These are phyloP conservation scores for Dioscorea zingiberensis DNA, from an alignment of 106 monocot genomes.

Conservation along the genomic window DNA sequence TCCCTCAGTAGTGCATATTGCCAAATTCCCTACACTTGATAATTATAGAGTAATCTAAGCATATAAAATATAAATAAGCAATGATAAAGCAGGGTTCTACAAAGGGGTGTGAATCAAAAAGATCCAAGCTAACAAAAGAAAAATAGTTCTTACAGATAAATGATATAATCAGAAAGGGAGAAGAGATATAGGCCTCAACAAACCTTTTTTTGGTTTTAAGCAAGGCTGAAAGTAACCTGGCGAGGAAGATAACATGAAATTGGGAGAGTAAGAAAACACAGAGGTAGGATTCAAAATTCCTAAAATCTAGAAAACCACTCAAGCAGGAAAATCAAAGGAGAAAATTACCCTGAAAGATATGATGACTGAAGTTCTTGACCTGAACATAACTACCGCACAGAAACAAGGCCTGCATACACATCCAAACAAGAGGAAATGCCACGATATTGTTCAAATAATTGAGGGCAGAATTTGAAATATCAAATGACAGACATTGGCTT, in stretches of 20 bases:
- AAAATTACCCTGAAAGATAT: conserved; percentile 39
- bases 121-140: not conserved
- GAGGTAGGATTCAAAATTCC: not conserved
- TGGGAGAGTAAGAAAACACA: not conserved
- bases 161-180: not conserved
- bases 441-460: too few species aligned
- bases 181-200: not conserved
- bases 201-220: conserved; percentile 28
- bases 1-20: conserved; percentile 28
- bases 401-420: conserved; percentile 25
- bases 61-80: not conserved
- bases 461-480: too few species aligned
- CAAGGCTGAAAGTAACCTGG: conserved; percentile 24
- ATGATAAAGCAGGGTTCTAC: not conserved
- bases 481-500: too few species aligned
- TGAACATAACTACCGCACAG: conserved; percentile 24
- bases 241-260: conserved; percentile 1
- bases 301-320: not conserved
- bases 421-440: too few species aligned
- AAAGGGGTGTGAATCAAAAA: too few species aligned
- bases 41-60: not conserved
- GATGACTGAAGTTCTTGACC: conserved; percentile 42
- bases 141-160: not conserved
- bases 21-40: conserved; percentile 38
- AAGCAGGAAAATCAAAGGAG: not conserved